phyloP scores from a whole-genome alignment of 2,329 filamentous ascomycete species.

The Daldinia sp. region DNA sequence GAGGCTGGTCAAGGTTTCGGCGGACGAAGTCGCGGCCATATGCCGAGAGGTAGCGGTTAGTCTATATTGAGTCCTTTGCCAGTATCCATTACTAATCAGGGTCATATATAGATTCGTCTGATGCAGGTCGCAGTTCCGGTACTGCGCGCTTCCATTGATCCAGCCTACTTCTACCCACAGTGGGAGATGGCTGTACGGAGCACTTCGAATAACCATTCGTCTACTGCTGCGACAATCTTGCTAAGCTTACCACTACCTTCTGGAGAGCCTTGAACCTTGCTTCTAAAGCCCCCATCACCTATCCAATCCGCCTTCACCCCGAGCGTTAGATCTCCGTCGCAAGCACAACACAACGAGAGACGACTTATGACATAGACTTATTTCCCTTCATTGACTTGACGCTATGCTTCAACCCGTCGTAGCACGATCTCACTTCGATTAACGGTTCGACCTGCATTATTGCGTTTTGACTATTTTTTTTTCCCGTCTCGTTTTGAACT shows the following conservation, averaged over 20 bases:
- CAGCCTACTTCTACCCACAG: constrained; percentile 1
- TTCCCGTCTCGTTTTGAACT: constrained; percentile 40
- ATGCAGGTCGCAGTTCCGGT: constrained; percentile 51
- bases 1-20: constrained; percentile 63
- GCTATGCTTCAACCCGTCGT: constrained; percentile 33
- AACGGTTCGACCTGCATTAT: constrained; percentile 34
- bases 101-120: constrained; percentile 50
- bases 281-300: constrained; percentile 15
- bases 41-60: constrained; percentile 71
- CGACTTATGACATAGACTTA: constrained; percentile 54
- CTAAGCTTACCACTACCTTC: constrained; percentile 4
- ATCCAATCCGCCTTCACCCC: constrained; percentile 31
- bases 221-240: constrained; percentile 1
- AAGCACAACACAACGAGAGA: constrained; percentile 51
- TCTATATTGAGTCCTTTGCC: neutral
- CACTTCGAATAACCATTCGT: constrained; percentile 8
- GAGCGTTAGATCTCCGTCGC: constrained; percentile 45
- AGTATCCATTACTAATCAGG: constrained; percentile 32
- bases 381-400: constrained; percentile 44
- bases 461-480: constrained; percentile 27
- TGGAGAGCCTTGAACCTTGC: constrained; percentile 11
- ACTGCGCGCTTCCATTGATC: constrained; percentile 51
- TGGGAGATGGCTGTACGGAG: constrained; percentile 9
- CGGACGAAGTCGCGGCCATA: constrained; percentile 68
- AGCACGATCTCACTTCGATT: constrained; percentile 32